Evolutionary conservation across 2,329 filamentous ascomycete species (phyloP).

Genomic region (Pseudopyrenochaeta lycopersici): DNA sequence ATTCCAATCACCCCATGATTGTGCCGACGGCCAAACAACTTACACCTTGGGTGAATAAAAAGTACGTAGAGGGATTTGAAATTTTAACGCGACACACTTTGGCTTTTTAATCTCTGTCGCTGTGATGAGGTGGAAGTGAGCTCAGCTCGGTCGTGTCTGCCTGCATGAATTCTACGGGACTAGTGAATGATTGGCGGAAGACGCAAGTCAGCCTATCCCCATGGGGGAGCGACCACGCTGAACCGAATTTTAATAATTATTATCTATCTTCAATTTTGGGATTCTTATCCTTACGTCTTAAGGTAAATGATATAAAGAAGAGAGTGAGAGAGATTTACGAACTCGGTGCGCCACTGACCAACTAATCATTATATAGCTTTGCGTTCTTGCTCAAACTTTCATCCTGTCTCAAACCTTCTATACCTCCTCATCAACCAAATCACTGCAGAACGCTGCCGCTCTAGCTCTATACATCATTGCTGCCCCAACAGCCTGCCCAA

Average conservation of each 20-base stretch:
- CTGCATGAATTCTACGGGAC: neutral
- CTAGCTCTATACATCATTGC: conserved; percentile 26
- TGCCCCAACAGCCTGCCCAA: conserved; percentile 30
- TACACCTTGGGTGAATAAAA: neutral
- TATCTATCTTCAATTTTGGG: too few species aligned
- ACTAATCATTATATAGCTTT: neutral
- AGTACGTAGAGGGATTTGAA: neutral
- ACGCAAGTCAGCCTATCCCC: neutral
- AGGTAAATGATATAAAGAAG: too few species aligned
- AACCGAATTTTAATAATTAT: too few species aligned
- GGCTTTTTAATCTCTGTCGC: neutral
- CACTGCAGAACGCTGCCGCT: conserved; percentile 28
- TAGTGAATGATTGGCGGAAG: neutral
- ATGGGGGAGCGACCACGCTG: neutral
- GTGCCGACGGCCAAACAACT: neutral
- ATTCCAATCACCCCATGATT: neutral
- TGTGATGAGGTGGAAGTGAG: neutral
- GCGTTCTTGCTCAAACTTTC: too few species aligned
- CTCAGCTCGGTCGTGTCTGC: neutral
- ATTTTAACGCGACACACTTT: neutral
- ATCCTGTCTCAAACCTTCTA: conserved; percentile 22
- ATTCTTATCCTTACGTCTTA: too few species aligned
- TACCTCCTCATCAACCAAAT: conserved; percentile 31
- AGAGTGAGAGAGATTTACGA: too few species aligned
- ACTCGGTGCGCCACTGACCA: too few species aligned